phyloP scores from a whole-genome alignment of 176 grass and related monocot species.

The Oryza coarctata region DNA sequence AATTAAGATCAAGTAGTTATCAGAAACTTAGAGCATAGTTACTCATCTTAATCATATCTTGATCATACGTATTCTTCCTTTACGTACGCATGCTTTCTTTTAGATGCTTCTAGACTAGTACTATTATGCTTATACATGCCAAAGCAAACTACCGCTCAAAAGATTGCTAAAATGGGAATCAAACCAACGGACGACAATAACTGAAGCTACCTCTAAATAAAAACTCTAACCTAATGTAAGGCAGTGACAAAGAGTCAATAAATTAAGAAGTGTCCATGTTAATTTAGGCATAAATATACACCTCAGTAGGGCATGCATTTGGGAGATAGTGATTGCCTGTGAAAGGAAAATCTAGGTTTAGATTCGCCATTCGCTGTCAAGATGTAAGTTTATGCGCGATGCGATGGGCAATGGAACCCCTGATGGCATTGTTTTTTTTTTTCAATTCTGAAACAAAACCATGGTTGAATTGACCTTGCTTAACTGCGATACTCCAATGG shows the following conservation, averaged over 20 bases:
- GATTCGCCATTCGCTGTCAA: conserved; percentile 30
- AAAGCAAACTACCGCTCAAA: neutral
- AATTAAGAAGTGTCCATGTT: neutral
- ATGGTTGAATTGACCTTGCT: neutral
- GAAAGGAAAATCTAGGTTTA: conserved; percentile 35
- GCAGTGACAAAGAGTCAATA: conserved; percentile 11
- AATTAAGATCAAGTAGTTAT: neutral
- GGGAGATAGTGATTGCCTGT: conserved; percentile 2
- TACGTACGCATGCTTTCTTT: neutral
- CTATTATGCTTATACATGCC: neutral
- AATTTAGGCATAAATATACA: neutral
- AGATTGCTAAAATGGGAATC: neutral
- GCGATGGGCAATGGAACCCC: neutral
- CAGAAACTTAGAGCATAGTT: neutral
- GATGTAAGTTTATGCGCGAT: conserved; percentile 14
- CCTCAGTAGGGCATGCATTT: conserved; percentile 11
- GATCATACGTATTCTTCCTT: neutral
- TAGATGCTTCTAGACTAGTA: neutral
- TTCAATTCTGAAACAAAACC: neutral
- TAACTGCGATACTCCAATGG: neutral
- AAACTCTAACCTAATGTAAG: neutral
- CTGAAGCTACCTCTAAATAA: neutral
- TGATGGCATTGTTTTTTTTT: neutral
- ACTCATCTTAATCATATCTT: neutral
- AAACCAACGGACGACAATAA: conserved; percentile 2